Evolutionary conservation across 352 stramenopile species (phyloP).

Genomic region (Globisporangium yorkense): DNA sequence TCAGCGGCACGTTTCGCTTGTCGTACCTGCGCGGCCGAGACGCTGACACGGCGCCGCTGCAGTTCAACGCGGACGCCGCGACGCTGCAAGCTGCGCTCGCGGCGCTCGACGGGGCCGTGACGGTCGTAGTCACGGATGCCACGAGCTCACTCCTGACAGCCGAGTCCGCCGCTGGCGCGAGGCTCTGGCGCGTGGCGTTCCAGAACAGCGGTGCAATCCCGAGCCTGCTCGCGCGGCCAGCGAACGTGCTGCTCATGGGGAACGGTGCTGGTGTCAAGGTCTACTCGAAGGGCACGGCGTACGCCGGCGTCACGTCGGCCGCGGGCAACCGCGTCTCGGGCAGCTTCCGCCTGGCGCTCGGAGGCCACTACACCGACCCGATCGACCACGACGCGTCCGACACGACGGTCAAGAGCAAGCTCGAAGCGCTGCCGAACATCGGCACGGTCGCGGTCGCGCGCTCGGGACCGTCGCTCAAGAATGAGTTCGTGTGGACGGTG

Average conservation of each 20-base stretch:
- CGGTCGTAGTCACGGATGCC: conserved; percentile 63
- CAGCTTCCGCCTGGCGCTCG: conserved; percentile 83
- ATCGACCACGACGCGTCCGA: conserved; percentile 93
- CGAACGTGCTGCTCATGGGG: conserved; percentile 80
- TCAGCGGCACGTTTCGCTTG: conserved; percentile 90
- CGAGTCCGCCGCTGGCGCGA: conserved; percentile 32
- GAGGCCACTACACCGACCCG: conserved; percentile 77
- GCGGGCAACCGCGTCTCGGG: conserved; percentile 88
- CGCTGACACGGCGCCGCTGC: conserved; percentile 60
- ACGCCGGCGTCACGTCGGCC: conserved; percentile 43
- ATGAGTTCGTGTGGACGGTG: conserved; percentile 92
- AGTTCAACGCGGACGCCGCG: conserved; percentile 35
- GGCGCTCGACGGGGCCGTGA: conserved; percentile 77
- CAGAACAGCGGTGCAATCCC: conserved; percentile 88
- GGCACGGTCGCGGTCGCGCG: conserved; percentile 86
- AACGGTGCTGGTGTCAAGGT: conserved; percentile 81
- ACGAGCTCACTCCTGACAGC: conserved; percentile 28
- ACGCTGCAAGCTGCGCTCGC: conserved; percentile 68
- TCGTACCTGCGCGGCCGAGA: conserved; percentile 81
- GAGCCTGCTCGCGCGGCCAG: conserved; percentile 63
- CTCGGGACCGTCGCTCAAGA: conserved; percentile 75
- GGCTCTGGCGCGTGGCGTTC: conserved; percentile 91
- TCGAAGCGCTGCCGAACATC: conserved; percentile 93
- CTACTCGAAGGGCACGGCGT: conserved; percentile 59
- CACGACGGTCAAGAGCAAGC: conserved; percentile 83